Evolutionary conservation across 1,284 basidiomycete genomes (phyloP).

Genomic region (Ustilago trichophora): DNA sequence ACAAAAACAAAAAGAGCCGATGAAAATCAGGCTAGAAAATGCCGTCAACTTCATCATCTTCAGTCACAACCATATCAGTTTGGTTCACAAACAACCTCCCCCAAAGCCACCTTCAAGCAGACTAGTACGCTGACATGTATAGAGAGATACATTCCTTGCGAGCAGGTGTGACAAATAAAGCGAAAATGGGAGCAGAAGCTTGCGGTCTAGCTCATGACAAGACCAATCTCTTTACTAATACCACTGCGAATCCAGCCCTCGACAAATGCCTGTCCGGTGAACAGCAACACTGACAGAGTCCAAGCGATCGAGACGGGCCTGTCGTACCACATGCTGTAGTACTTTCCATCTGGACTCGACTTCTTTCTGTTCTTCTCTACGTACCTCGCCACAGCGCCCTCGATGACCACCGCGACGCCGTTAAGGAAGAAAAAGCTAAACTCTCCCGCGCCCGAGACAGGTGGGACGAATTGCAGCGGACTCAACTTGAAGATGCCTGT

Average conservation of each 20-base stretch:
- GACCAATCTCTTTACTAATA: constrained; percentile 31
- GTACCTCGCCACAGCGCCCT: constrained; percentile 29
- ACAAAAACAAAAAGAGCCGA: neutral
- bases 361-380: constrained; percentile 21
- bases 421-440: constrained; percentile 53
- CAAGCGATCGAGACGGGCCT: constrained; percentile 28
- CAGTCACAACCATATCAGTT: no score
- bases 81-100: no score
- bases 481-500: constrained; percentile 10
- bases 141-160: no score
- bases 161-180: no score
- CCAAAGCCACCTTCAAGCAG: no score
- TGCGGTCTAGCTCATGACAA: constrained; percentile 13
- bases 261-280: constrained; percentile 49
- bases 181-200: neutral
- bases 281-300: constrained; percentile 43
- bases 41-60: no score
- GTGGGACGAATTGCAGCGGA: constrained; percentile 40
- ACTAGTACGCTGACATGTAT: no score
- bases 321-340: constrained; percentile 42
- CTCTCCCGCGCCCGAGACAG: constrained; percentile 46
- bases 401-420: constrained; percentile 48
- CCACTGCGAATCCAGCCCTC: constrained; percentile 52
- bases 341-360: constrained; percentile 12
- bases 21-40: no score